A percentile compares a stretch with the other conserved stretches of the same genome.
Conservation (phyloP, 2,329 filamentous ascomycete species). For the Pseudocercospora musae region DNA sequence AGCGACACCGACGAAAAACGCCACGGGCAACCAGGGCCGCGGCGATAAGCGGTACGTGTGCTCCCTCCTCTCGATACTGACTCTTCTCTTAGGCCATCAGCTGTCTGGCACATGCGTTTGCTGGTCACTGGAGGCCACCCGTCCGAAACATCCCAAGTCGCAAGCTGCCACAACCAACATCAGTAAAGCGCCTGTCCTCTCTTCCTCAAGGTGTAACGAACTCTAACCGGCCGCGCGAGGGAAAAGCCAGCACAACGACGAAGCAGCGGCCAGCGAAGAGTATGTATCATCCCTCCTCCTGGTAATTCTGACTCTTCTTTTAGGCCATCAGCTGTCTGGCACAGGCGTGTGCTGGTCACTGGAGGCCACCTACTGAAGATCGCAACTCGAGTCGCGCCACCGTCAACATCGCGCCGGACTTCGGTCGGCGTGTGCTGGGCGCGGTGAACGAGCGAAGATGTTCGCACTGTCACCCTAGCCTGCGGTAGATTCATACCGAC, state of each 20-base stretch:
- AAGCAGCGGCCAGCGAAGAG: background rate
- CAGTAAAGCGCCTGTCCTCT: too few relatives aligned
- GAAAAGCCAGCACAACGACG: too few relatives aligned
- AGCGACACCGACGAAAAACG: background rate
- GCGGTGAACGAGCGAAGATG: too few relatives aligned
- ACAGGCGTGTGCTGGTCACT: background rate
- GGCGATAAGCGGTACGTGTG: background rate
- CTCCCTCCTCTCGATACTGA: background rate
- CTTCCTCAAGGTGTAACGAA: too few relatives aligned
- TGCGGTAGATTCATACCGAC: too few relatives aligned
- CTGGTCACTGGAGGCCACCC: background rate
- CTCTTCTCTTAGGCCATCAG: background rate
- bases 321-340: background rate
- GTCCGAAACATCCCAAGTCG: background rate
- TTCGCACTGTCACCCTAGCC: too few relatives aligned
- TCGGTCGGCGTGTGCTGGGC: too few relatives aligned
- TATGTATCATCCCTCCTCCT: background rate
- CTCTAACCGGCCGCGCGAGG: too few relatives aligned
- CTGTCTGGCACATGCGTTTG: background rate
- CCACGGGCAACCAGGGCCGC: background rate
- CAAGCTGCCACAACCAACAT: background rate
- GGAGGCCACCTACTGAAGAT: too few relatives aligned
- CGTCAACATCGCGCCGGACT: too few relatives aligned
- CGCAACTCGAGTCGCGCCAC: too few relatives aligned
- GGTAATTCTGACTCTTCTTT: background rate